These are phyloP conservation scores for Cytospora piceicola DNA, from an alignment of 2,329 filamentous ascomycete species.

Conservation along the genomic window DNA sequence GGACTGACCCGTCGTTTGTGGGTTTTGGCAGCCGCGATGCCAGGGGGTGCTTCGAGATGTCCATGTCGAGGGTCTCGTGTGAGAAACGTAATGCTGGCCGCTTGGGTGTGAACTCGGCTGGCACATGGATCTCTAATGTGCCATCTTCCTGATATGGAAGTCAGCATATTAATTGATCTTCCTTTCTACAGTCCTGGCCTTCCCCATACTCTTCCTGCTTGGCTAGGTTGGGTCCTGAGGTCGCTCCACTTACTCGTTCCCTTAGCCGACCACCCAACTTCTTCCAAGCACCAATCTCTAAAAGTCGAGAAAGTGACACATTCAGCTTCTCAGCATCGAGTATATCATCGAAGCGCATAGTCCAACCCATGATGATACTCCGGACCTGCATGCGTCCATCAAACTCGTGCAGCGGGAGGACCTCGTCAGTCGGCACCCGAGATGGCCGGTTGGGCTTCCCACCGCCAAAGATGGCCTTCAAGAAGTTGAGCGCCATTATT, in stretches of 20 bases:
- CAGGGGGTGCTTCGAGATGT: slow-evolving; percentile 47
- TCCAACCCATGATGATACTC: slow-evolving; percentile 39
- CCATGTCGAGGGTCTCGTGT: slow-evolving; percentile 41
- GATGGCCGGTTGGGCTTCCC: slow-evolving; percentile 13
- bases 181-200: not conserved
- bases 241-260: slow-evolving; percentile 6
- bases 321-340: slow-evolving; percentile 48
- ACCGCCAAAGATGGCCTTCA: slow-evolving; percentile 9
- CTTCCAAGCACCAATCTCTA: slow-evolving; percentile 50
- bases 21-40: slow-evolving; percentile 43
- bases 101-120: slow-evolving; percentile 36
- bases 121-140: slow-evolving; percentile 41
- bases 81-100: slow-evolving; percentile 48
- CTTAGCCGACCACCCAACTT: slow-evolving; percentile 51
- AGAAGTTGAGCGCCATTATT: slow-evolving; percentile 14
- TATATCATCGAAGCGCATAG: slow-evolving; percentile 51
- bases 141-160: slow-evolving; percentile 30
- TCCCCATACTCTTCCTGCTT: not conserved
- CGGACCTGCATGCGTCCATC: slow-evolving; percentile 38
- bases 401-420: slow-evolving; percentile 41
- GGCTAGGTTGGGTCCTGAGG: no score
- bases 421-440: slow-evolving; percentile 34
- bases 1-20: slow-evolving; percentile 38
- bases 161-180: not conserved
- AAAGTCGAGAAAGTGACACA: slow-evolving; percentile 41